Percentiles rank a stretch among this genome's conserved stretches.
Evolutionary conservation across 768 basidiomycete species (phyloP).

Genomic region (Pholiota molesta): DNA sequence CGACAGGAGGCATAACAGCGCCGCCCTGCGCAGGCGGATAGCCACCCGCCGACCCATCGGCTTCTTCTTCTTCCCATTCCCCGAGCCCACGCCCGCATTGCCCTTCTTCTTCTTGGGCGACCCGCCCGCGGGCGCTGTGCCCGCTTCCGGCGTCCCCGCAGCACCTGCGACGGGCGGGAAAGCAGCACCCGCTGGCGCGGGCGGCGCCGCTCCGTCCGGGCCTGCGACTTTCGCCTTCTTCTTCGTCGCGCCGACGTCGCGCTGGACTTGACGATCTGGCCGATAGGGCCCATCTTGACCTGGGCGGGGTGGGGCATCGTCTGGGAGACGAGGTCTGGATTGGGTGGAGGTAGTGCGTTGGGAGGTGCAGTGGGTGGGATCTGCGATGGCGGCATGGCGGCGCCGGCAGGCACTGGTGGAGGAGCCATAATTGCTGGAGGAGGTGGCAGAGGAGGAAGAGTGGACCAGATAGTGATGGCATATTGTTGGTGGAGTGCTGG

Average conservation of each 20-base stretch:
- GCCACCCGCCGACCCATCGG: slow-evolving; percentile 20
- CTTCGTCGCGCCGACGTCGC: slow-evolving; percentile 52
- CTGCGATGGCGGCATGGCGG: neutral
- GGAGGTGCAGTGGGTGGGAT: neutral
- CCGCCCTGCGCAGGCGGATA: slow-evolving; percentile 1
- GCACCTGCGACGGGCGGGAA: neutral
- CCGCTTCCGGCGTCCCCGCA: neutral
- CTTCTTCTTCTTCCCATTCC: slow-evolving; percentile 53
- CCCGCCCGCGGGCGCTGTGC: neutral
- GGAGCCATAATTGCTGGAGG: slow-evolving; percentile 1
- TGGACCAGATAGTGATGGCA: neutral
- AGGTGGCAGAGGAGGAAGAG: slow-evolving; percentile 13
- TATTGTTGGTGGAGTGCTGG: neutral
- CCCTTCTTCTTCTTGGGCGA: slow-evolving; percentile 48
- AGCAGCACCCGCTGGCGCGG: neutral
- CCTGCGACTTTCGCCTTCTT: slow-evolving; percentile 50
- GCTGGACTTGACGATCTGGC: slow-evolving; percentile 66
- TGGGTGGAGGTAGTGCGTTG: slow-evolving; percentile 8
- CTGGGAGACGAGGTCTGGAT: slow-evolving; percentile 48
- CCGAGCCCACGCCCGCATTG: slow-evolving; percentile 42
- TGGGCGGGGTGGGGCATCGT: slow-evolving; percentile 68
- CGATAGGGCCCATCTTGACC: slow-evolving; percentile 77
- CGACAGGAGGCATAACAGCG: slow-evolving; percentile 27
- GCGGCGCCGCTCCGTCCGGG: slow-evolving; percentile 12
- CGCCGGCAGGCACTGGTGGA: neutral